These are phyloP conservation scores for Cyclotella cryptica DNA, from an alignment of 108 stramenopile species.

Conservation along the genomic window DNA sequence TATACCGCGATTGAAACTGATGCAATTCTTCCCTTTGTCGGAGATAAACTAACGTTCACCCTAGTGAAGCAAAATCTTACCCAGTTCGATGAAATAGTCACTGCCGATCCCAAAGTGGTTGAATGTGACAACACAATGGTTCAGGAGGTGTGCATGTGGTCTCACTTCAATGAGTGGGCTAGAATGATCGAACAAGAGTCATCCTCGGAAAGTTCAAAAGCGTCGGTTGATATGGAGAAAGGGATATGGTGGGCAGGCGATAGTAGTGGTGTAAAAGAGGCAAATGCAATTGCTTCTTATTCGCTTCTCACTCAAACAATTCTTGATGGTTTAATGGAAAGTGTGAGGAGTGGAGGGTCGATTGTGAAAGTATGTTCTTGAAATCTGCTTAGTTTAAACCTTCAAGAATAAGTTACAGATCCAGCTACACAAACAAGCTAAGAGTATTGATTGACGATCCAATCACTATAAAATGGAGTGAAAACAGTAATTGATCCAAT, in stretches of 20 bases:
- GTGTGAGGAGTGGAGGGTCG: conserved; percentile 21
- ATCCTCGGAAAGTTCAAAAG: neutral
- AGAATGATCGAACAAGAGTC: conserved; percentile 34
- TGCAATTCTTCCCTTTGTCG: conserved; percentile 47
- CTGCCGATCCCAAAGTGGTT: conserved; percentile 16
- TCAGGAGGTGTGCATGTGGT: conserved; percentile 63
- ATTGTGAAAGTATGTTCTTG: conserved; percentile 10
- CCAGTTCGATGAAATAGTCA: conserved; percentile 30
- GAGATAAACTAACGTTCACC: neutral
- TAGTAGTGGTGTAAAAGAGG: conserved; percentile 29
- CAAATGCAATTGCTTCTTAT: conserved; percentile 30
- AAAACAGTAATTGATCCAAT: no score
- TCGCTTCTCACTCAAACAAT: conserved; percentile 50
- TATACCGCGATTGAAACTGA: conserved; percentile 33
- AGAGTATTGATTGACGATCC: no score
- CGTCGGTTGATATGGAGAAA: neutral
- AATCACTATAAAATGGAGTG: no score
- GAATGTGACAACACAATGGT: conserved; percentile 16
- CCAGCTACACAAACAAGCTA: no score
- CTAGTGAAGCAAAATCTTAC: conserved; percentile 39
- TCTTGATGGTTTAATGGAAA: conserved; percentile 56
- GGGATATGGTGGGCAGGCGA: conserved; percentile 24
- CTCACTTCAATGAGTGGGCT: conserved; percentile 29
- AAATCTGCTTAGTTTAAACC: no score
- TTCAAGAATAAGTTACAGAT: no score